Conservation (phyloP, 371 early-diverging fungal species). For the Phascolomyces articulosus region DNA sequence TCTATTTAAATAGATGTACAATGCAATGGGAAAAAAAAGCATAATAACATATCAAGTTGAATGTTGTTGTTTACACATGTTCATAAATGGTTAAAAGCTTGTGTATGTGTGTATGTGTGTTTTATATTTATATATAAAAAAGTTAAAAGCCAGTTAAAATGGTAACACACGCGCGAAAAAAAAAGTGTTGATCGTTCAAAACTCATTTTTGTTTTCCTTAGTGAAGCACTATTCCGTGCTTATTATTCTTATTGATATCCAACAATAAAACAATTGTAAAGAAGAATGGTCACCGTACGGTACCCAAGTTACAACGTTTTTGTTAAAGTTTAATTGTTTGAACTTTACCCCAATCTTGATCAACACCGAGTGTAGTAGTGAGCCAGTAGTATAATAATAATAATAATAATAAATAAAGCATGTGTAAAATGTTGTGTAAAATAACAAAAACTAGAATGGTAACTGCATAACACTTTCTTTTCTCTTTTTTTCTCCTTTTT, state of each 20-base stretch:
- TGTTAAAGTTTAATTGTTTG: too few relatives aligned
- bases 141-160: not conserved
- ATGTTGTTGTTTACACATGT: slow-evolving; percentile 3
- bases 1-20: too few relatives aligned
- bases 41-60: not conserved
- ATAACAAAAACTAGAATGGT: not conserved
- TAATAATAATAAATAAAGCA: too few relatives aligned
- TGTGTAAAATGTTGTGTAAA: not conserved
- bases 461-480: slow-evolving; percentile 6
- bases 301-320: too few relatives aligned
- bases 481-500: not conserved
- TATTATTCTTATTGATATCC: too few relatives aligned
- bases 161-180: slow-evolving; percentile 2
- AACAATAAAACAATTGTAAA: too few relatives aligned
- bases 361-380: not conserved
- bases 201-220: not conserved
- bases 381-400: too few relatives aligned
- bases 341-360: not conserved
- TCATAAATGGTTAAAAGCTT: not conserved
- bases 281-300: too few relatives aligned
- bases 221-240: slow-evolving; percentile 1
- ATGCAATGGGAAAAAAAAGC: not conserved
- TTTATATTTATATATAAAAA: too few relatives aligned
- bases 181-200: not conserved
- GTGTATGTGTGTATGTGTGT: not conserved